Evolutionary conservation across 1,284 basidiomycete genomes (phyloP).

Genomic region (Malassezia cuniculi): DNA sequence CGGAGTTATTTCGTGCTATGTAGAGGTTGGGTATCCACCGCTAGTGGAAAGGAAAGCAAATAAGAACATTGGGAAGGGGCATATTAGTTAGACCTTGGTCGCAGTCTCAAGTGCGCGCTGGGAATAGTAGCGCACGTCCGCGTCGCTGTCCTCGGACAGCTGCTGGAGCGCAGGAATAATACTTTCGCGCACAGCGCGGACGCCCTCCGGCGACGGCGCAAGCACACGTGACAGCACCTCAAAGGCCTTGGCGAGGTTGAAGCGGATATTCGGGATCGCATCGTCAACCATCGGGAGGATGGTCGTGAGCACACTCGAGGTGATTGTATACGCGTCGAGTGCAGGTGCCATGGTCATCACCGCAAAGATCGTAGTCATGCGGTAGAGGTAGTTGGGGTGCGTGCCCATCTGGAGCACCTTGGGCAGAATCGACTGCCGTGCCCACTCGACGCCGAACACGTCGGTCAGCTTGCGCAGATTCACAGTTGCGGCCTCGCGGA

Average conservation of each 20-base stretch:
- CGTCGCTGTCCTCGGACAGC: slow-evolving; percentile 78
- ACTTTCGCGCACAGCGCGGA: slow-evolving; percentile 59
- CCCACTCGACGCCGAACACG: slow-evolving; percentile 98
- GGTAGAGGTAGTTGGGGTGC: slow-evolving; percentile 91
- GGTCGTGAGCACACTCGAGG: slow-evolving; percentile 71
- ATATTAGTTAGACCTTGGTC: slow-evolving; percentile 1
- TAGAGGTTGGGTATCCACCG: too few species aligned
- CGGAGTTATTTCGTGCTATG: too few species aligned
- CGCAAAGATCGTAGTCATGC: slow-evolving; percentile 98
- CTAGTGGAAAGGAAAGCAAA: too few species aligned
- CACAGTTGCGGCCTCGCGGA: slow-evolving; percentile 89
- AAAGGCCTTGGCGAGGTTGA: slow-evolving; percentile 85
- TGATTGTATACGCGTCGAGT: slow-evolving; percentile 72
- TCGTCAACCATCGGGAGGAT: slow-evolving; percentile 73
- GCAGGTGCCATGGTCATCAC: slow-evolving; percentile 92
- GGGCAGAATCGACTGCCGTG: slow-evolving; percentile 81
- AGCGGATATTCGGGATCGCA: slow-evolving; percentile 96
- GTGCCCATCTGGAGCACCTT: slow-evolving; percentile 95
- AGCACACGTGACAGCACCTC: slow-evolving; percentile 62
- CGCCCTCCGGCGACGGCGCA: slow-evolving; percentile 57
- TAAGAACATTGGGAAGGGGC: neutral
- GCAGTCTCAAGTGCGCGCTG: slow-evolving; percentile 44
- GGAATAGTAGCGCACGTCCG: slow-evolving; percentile 73
- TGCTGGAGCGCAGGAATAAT: slow-evolving; percentile 72
- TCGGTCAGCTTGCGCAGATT: slow-evolving; percentile 96